These are phyloP conservation scores for Colletotrichum falcatum DNA, from an alignment of 2,329 filamentous ascomycete species.

Conservation along the genomic window DNA sequence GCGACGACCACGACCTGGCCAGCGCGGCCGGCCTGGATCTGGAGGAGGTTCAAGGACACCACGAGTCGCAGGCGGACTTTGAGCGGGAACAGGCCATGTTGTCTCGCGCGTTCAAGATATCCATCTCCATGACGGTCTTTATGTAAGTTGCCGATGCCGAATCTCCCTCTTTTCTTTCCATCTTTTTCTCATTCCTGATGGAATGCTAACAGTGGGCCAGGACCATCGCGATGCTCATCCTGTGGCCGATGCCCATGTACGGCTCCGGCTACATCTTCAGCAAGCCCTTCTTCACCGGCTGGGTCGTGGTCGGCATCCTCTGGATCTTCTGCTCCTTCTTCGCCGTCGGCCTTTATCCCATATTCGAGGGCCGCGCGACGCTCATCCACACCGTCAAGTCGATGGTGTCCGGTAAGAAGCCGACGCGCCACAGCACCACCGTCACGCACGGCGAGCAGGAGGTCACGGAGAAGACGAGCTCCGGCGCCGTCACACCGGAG, in stretches of 20 bases:
- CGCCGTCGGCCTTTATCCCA: slow-evolving; percentile 83
- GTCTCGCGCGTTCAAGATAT: slow-evolving; percentile 64
- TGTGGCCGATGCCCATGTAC: slow-evolving; percentile 96
- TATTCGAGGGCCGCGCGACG: slow-evolving; percentile 81
- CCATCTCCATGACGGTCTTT: slow-evolving; percentile 63
- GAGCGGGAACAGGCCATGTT: slow-evolving; percentile 63
- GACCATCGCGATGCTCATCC: slow-evolving; percentile 78
- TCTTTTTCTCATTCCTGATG: neutral
- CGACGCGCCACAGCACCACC: slow-evolving; percentile 21
- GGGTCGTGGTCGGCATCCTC: slow-evolving; percentile 80
- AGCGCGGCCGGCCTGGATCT: slow-evolving; percentile 72
- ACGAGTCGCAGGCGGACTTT: slow-evolving; percentile 52
- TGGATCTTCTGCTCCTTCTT: slow-evolving; percentile 82
- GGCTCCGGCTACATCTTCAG: slow-evolving; percentile 84
- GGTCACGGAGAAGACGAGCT: slow-evolving; percentile 32
- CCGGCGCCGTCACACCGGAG: slow-evolving; percentile 29
- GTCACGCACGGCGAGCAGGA: slow-evolving; percentile 40
- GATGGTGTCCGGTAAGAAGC: slow-evolving; percentile 63
- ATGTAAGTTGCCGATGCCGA: slow-evolving; percentile 40
- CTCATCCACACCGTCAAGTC: slow-evolving; percentile 70
- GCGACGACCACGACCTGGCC: slow-evolving; percentile 81
- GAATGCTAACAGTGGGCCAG: slow-evolving; percentile 1
- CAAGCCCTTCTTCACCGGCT: slow-evolving; percentile 85
- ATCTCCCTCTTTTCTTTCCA: slow-evolving; percentile 47
- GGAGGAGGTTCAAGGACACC: slow-evolving; percentile 68